phyloP scores from a whole-genome alignment of 2,329 filamentous ascomycete species.

The Colletotrichum nymphaeae region DNA sequence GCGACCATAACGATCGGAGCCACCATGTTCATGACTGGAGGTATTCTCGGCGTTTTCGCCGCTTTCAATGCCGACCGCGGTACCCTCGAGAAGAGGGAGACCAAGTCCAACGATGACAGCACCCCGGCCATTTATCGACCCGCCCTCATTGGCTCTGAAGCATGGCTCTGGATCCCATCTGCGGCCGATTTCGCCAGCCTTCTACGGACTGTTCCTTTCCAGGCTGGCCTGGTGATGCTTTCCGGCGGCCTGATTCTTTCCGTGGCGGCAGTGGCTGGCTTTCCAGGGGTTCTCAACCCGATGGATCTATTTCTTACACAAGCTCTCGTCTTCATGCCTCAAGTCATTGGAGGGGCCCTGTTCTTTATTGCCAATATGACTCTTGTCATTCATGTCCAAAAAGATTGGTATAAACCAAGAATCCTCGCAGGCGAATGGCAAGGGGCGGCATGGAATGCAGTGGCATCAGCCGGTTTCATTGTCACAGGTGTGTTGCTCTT shows the following conservation, averaged over 20 bases:
- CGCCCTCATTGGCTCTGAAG: constrained; percentile 3
- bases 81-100: background rate
- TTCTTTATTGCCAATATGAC: background rate
- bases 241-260: background rate
- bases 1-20: background rate
- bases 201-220: background rate
- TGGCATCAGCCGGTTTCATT: background rate
- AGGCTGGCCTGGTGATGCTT: background rate
- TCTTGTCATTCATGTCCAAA: background rate
- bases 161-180: constrained; percentile 1
- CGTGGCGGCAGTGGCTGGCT: background rate
- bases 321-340: background rate
- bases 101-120: background rate
- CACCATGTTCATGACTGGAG: background rate
- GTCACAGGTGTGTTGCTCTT: background rate
- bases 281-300: background rate
- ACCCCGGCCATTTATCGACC: background rate
- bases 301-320: background rate
- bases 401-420: constrained; percentile 1
- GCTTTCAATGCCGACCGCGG: constrained; percentile 17
- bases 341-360: constrained; percentile 4
- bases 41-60: background rate
- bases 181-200: background rate
- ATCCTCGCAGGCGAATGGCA: background rate
- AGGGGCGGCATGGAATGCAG: background rate